Conservation (phyloP, 1,139 yeast species). For the Debaryomyces fabryi region DNA sequence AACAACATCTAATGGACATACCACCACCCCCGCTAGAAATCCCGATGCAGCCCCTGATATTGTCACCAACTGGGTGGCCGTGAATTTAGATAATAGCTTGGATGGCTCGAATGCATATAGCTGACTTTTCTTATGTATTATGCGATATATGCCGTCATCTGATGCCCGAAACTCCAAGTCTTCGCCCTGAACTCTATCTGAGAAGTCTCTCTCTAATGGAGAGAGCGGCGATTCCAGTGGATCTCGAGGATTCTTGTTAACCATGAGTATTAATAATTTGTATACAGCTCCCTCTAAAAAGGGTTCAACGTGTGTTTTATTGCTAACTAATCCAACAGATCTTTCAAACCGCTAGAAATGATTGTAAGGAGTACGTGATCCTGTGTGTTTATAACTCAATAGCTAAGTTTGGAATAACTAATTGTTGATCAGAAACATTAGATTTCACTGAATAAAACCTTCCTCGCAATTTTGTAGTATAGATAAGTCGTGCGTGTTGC, state of each 20-base stretch:
- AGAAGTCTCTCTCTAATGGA: conserved; percentile 28
- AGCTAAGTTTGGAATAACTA: neutral
- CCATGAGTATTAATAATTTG: neutral
- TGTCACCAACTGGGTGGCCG: conserved; percentile 43
- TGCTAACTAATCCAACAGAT: neutral
- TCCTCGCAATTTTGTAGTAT: neutral
- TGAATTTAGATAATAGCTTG: conserved; percentile 20
- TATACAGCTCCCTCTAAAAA: conserved; percentile 1
- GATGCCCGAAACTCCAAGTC: conserved; percentile 39
- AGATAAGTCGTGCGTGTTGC: neutral
- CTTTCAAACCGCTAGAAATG: neutral
- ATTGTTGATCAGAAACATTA: neutral
- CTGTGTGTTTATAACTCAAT: neutral
- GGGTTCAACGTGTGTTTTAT: neutral
- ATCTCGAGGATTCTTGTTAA: neutral
- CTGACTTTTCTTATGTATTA: conserved; percentile 25
- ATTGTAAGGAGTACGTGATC: neutral
- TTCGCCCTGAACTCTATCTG: conserved; percentile 45
- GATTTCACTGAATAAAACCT: conserved; percentile 1
- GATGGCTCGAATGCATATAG: conserved; percentile 29
- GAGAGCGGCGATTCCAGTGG: neutral
- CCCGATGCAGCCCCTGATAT: conserved; percentile 50
- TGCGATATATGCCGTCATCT: conserved; percentile 22
- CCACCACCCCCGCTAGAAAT: conserved; percentile 49
- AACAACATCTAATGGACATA: conserved; percentile 51